Base-by-base conservation (phyloP, 495 filamentous ascomycete genomes). In the Aspergillus conjunctus region DNA sequence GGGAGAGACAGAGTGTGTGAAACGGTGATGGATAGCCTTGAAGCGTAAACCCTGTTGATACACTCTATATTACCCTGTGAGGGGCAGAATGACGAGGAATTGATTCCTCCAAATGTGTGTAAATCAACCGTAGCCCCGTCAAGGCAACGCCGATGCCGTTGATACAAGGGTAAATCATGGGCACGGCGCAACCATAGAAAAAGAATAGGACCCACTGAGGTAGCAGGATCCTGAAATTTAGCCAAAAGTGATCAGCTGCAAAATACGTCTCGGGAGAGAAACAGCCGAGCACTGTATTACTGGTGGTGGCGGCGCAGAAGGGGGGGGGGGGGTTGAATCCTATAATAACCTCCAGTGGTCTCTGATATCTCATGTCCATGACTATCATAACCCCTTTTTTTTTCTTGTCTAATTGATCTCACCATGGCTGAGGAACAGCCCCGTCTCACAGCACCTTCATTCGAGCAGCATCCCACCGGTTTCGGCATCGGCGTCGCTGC, bases 381-480 rank as follows among this genome's bases (percentile, higher is more conserved):
- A 45, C 41, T 45, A n/a, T n/a, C n/a, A 15, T 5, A 15, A 5
- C n/a, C 17, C 41, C 41, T 45, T 8, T 45, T 18, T 5, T 15
- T 45, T 15, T 17, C 15, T 7, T 15, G 41, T 45, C 15, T 45
- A 6, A 45, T 9, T 45, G 5, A 45, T 17, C n/a, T 17, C 41
- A 52, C 6, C 22, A 52, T 52, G 50, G 14, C 50, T 20, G 4
- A 52, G 18, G 21, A 32, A 7, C 50, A 52, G 14, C 50, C 50
- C 14, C 50, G 50, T 52, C 50, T 32, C 50, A 14, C 50, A 31
- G 21, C 50, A 3, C 41, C 41, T 45, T 9, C 41, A 8, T 45
- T 45, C 41, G 73, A 74, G 61, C 73, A 76, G 49, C 68, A 76
- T 45, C 59, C 64, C 20, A 67, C 69, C 7, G 72, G 72, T 20